Conservation (phyloP, 495 filamentous ascomycete genomes). For the Bryoglossum gracile region DNA sequence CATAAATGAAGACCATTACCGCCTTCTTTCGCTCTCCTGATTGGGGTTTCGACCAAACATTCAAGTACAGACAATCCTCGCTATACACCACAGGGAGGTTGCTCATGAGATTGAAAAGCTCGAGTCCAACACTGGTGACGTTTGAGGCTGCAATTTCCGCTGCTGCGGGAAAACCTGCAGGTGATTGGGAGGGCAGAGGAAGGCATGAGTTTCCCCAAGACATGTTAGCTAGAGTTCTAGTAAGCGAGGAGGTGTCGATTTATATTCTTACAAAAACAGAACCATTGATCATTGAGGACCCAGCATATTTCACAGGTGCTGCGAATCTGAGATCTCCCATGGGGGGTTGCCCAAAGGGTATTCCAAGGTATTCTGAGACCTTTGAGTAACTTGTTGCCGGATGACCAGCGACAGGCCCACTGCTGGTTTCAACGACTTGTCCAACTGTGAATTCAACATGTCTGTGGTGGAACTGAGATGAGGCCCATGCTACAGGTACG, state of each 20-base stretch:
- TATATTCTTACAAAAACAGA: slow-evolving; percentile 23
- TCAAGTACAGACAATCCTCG: background rate
- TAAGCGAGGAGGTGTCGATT: background rate
- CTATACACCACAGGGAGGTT: too few relatives aligned
- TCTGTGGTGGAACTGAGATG: background rate
- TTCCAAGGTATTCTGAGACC: slow-evolving; percentile 43
- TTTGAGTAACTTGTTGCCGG: slow-evolving; percentile 26
- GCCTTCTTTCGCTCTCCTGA: slow-evolving; percentile 22
- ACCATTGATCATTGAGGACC: slow-evolving; percentile 6
- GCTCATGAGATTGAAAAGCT: background rate
- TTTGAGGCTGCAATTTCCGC: background rate
- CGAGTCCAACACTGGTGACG: slow-evolving; percentile 3
- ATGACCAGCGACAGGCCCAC: slow-evolving; percentile 40
- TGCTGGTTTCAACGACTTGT: slow-evolving; percentile 23
- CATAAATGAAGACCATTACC: slow-evolving; percentile 37
- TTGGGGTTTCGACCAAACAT: slow-evolving; percentile 37
- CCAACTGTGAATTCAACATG: slow-evolving; percentile 14
- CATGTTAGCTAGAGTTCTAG: background rate
- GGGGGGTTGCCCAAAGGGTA: slow-evolving; percentile 40
- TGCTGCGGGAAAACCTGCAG: background rate
- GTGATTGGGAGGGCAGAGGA: background rate
- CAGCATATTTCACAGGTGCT: slow-evolving; percentile 26
- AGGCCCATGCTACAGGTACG: too few relatives aligned
- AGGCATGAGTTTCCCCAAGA: slow-evolving; percentile 12
- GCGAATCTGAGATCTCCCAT: slow-evolving; percentile 39